Conservation (phyloP, 345 rosid species). For the Durio zibethinus region DNA sequence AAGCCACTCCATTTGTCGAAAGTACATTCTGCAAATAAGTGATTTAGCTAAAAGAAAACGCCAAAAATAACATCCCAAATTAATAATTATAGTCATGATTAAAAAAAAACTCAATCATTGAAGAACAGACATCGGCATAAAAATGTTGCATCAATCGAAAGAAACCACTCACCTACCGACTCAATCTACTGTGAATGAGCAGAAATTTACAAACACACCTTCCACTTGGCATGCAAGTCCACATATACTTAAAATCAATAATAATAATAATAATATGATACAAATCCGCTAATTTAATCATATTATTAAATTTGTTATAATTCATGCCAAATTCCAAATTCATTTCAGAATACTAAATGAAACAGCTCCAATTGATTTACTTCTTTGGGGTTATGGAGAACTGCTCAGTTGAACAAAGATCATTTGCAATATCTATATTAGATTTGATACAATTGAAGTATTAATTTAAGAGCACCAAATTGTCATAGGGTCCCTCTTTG, state of each 20-base stretch:
- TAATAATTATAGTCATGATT: not conserved
- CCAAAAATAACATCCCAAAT: not conserved
- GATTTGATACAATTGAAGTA: not conserved
- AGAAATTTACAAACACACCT: not conserved
- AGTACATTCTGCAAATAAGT: not conserved
- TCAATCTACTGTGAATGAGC: not conserved
- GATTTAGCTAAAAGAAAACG: not conserved
- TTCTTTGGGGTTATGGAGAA: not conserved
- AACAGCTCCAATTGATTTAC: not conserved
- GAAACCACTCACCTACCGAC: not conserved
- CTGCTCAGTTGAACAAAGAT: not conserved
- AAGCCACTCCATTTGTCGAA: not conserved
- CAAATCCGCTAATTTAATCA: not conserved
- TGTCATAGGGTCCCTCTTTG: not conserved
- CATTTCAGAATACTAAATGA: not conserved
- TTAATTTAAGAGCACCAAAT: too few species aligned
- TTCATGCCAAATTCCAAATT: not conserved
- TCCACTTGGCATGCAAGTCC: not conserved
- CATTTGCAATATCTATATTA: not conserved
- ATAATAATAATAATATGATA: not conserved
- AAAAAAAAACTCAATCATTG: not conserved
- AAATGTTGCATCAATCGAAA: slow-evolving; percentile 7
- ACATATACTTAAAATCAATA: too few species aligned
- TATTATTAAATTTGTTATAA: not conserved
- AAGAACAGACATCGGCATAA: not conserved